A percentile compares a stretch with the other conserved stretches of the same genome.
Evolutionary conservation across 495 filamentous ascomycete species (phyloP).

Genomic region (Trichoderma reesei): DNA sequence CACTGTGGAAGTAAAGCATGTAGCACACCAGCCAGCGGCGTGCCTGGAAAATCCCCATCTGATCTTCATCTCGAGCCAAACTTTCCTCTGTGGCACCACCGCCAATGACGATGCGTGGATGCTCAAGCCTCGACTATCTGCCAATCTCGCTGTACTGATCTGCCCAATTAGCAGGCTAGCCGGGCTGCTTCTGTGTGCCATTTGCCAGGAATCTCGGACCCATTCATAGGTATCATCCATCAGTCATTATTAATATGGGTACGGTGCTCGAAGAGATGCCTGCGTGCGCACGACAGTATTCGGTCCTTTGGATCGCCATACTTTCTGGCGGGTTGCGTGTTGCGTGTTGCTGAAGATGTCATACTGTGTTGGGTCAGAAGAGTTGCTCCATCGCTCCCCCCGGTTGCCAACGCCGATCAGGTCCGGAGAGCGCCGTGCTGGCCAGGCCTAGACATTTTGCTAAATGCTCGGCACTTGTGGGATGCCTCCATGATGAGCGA

Average conservation of each 20-base stretch:
- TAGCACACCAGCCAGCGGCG: too few species aligned
- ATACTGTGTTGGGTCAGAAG: too few species aligned
- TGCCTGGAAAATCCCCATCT: too few species aligned
- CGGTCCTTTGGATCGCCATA: conserved; percentile 1
- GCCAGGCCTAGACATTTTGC: not conserved
- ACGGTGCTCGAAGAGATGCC: not conserved
- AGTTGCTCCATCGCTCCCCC: too few species aligned
- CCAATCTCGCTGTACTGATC: not conserved
- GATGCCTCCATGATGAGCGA: too few species aligned
- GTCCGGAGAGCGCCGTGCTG: not conserved
- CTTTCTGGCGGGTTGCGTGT: too few species aligned
- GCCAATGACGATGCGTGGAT: not conserved
- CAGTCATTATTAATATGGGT: not conserved
- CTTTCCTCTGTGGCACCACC: not conserved
- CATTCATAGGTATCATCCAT: not conserved
- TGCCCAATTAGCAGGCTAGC: not conserved
- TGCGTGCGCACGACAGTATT: not conserved
- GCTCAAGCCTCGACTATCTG: not conserved
- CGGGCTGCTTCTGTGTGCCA: not conserved
- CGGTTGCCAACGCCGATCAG: too few species aligned
- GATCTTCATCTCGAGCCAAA: too few species aligned
- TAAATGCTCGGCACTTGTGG: not conserved
- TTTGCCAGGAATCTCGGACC: not conserved
- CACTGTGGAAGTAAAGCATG: too few species aligned
- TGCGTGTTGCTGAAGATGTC: not conserved